Percentiles rank a stretch among this genome's conserved stretches.
Evolutionary conservation across 257 asterid genomes (phyloP).

Genomic region (Fraxinus quadrangulata): DNA sequence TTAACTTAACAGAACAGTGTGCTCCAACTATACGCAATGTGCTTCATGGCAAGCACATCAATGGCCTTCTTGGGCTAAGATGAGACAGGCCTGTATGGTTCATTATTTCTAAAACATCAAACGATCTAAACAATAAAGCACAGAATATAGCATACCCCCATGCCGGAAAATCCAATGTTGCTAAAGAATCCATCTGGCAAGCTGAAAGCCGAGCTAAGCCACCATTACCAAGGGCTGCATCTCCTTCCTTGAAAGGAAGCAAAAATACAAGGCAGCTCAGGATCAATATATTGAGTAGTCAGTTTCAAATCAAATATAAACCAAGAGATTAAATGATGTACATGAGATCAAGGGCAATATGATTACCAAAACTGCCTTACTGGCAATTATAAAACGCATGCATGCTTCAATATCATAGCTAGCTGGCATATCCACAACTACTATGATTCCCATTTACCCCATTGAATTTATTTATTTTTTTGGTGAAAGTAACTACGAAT

Average conservation of each 20-base stretch:
- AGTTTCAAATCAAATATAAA: not conserved
- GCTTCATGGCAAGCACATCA: slow-evolving; percentile 6
- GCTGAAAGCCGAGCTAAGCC: slow-evolving; percentile 60
- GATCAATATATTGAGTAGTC: not conserved
- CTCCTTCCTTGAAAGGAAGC: slow-evolving; percentile 43
- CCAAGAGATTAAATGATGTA: slow-evolving; percentile 12
- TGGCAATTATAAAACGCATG: not conserved
- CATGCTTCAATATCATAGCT: not conserved
- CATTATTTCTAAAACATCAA: not conserved
- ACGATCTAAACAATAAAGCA: not conserved
- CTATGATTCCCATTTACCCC: not conserved
- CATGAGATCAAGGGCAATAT: not conserved
- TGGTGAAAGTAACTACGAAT: not conserved
- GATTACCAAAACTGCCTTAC: not conserved
- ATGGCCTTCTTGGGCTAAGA: not conserved
- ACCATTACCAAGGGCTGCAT: slow-evolving; percentile 61
- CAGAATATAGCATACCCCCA: slow-evolving; percentile 42
- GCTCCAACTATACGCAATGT: not conserved
- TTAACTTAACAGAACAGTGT: not conserved
- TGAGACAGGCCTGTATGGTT: not conserved
- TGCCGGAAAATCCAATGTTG: slow-evolving; percentile 53
- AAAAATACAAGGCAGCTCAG: slow-evolving; percentile 10
- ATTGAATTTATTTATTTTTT: not conserved
- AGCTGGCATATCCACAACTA: not conserved
- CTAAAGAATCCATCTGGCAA: slow-evolving; percentile 59